phyloP scores from a whole-genome alignment of 164 flowering plant genomes.

The Sedum album region DNA sequence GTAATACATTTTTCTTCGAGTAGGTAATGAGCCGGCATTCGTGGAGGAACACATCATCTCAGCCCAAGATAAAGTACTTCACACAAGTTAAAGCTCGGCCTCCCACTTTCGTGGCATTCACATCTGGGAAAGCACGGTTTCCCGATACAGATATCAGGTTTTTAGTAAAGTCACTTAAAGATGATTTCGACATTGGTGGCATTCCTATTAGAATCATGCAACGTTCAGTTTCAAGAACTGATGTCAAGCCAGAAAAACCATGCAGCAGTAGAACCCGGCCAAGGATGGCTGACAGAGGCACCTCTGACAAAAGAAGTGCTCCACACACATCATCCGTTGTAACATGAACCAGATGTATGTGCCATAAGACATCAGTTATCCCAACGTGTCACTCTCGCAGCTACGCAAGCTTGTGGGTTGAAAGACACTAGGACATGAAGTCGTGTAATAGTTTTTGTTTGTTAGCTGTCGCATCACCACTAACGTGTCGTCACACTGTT shows the following conservation, averaged over 20 bases:
- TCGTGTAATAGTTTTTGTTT: background rate
- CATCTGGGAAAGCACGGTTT: constrained; percentile 57
- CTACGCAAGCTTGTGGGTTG: background rate
- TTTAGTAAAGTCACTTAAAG: constrained; percentile 77
- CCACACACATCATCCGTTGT: background rate
- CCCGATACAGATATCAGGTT: constrained; percentile 77
- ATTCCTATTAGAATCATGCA: constrained; percentile 89
- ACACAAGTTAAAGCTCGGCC: constrained; percentile 98
- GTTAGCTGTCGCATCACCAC: background rate
- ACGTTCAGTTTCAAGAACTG: constrained; percentile 36
- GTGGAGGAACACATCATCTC: constrained; percentile 84
- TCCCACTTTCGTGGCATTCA: constrained; percentile 89
- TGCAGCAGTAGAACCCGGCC: constrained; percentile 19
- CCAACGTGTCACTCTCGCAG: background rate
- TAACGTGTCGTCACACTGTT: background rate
- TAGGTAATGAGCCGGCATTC: constrained; percentile 99
- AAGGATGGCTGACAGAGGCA: constrained; percentile 20
- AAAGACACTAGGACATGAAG: too few relatives aligned
- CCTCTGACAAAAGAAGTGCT: constrained; percentile 53
- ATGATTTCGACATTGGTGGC: constrained; percentile 89
- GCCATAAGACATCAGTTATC: background rate
- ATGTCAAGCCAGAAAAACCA: constrained; percentile 10
- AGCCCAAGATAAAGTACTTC: constrained; percentile 85
- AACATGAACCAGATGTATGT: background rate
- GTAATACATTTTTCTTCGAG: background rate